Evolutionary conservation across 2,329 filamentous ascomycete species (phyloP).

Genomic region (Cryphonectria parasitica): DNA sequence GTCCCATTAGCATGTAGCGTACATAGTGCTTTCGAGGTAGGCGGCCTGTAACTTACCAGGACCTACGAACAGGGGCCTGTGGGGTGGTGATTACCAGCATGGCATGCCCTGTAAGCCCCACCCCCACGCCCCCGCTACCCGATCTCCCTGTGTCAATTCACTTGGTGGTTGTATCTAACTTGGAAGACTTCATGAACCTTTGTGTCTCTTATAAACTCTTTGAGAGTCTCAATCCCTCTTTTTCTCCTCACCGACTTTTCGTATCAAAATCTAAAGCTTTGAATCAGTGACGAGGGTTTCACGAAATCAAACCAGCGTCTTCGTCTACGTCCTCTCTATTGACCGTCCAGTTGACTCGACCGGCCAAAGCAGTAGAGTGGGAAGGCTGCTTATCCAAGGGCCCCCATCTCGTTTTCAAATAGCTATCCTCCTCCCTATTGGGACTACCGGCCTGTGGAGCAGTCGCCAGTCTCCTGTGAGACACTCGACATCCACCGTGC

Average conservation of each 20-base stretch:
- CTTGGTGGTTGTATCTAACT: background rate
- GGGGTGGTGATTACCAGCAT: background rate
- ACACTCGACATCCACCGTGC: background rate
- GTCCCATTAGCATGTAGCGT: background rate
- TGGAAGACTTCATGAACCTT: background rate
- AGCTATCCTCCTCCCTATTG: background rate
- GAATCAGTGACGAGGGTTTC: background rate
- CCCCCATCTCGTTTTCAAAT: background rate
- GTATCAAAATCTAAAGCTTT: background rate
- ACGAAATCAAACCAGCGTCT: background rate
- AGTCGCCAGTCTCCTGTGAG: background rate
- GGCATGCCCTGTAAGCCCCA: background rate
- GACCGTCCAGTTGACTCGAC: background rate
- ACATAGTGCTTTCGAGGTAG: background rate
- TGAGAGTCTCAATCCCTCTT: background rate
- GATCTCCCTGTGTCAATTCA: background rate
- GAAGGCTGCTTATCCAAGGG: background rate
- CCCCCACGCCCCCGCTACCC: constrained; percentile 1
- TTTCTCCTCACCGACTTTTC: background rate
- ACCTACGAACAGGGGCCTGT: background rate
- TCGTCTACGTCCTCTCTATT: background rate
- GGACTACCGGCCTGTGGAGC: background rate
- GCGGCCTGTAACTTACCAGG: background rate
- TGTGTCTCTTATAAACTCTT: background rate
- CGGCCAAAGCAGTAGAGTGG: background rate